Base-by-base conservation (phyloP, 129 eudicot genomes). In the Helichrysum umbraculigerum region DNA sequence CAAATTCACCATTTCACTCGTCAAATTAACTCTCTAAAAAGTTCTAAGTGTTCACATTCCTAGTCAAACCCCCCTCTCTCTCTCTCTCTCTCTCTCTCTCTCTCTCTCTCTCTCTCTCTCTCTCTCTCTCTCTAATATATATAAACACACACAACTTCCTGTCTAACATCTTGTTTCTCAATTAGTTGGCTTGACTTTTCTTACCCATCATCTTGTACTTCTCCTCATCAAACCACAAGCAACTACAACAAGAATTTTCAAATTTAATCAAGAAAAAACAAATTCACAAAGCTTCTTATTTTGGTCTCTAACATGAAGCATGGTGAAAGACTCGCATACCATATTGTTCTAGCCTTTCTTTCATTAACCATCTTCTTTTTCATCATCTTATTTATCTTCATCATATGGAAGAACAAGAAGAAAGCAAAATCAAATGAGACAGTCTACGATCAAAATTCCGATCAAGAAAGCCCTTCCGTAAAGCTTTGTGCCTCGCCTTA, bases 351-450 rank as follows among this genome's bases (percentile, higher is more conserved):
- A 29, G 84, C 83, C 69, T 17, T 87, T 52, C 89, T 87, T n/a
- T 85, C 91, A 2, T 25, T 85, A 20, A 64, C 79, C 16, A 34
- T 85, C 20, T 2, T 85, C 11, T 41, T 87, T 41, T 86, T 90
- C 65, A 80, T 69, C 16, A 66, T 82, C 72, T 34, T 84, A 33
- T 52, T 75, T 14, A 71, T 93, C 62, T 51, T 77, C 79, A 28
- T 88, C 72, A 69, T 78, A 41, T 90, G 87, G 81, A 88, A 81
- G 76, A 80, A 76, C 57, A 79, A 83, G 76, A 79, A 74, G 60
- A 79, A 63, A 6, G 44, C 35, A 42, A 56, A 57, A 15, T 71
- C 60, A 2, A 74, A 83, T 54, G 86, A 87, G 73, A 70, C 75
- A 3, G 73, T 77, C 5, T 33, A 77, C 70, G 41, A 77, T 72